Conservation (phyloP, 495 filamentous ascomycete genomes). For the Neurospora sp. region DNA sequence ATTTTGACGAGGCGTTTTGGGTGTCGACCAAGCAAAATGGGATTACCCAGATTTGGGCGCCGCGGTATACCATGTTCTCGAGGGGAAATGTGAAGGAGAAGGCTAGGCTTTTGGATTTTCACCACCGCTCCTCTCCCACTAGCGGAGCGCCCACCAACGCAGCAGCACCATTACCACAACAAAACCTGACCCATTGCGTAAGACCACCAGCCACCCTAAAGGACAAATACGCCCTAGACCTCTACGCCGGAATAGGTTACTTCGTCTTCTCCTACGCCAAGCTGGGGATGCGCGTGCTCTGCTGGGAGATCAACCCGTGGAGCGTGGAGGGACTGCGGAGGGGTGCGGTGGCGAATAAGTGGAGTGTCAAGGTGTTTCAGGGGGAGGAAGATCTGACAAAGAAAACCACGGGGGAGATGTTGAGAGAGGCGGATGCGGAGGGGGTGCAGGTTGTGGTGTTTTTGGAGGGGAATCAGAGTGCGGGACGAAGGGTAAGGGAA, state of each 20-base stretch:
- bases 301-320: conserved; percentile 88
- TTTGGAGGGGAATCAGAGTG: conserved; percentile 55
- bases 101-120: conserved; percentile 53
- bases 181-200: not conserved
- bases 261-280: conserved; percentile 73
- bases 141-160: not conserved
- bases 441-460: conserved; percentile 52
- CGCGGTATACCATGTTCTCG: conserved; percentile 83
- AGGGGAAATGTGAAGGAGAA: conserved; percentile 88
- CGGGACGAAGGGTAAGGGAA: conserved; percentile 35
- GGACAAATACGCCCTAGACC: conserved; percentile 52
- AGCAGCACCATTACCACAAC: not conserved
- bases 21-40: conserved; percentile 63
- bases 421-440: conserved; percentile 2
- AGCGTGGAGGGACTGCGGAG: conserved; percentile 70
- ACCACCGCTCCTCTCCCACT: not conserved
- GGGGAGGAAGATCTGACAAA: conserved; percentile 2
- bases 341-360: conserved; percentile 60
- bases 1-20: conserved; percentile 64
- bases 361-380: conserved; percentile 43
- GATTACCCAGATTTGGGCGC: conserved; percentile 79
- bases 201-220: not conserved
- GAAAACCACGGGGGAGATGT: not conserved
- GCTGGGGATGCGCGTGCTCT: conserved; percentile 65
- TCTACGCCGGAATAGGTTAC: conserved; percentile 91